Conservation (phyloP, 305 asterid species). For the Withania somnifera region DNA sequence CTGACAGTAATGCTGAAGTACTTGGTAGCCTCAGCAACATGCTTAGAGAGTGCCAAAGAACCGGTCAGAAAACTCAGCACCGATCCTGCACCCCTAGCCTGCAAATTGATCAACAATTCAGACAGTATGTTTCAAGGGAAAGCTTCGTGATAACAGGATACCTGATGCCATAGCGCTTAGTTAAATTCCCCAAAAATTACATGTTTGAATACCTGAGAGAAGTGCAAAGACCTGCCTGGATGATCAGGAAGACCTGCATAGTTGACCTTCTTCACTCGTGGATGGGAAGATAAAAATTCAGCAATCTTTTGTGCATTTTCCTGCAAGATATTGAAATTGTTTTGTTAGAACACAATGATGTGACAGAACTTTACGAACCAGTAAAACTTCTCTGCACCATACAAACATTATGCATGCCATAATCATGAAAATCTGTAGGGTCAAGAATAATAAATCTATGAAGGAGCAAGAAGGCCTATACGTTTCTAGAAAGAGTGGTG, state of each 20-base stretch:
- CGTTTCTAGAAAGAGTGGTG: background rate
- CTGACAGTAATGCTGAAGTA: slow-evolving; percentile 91
- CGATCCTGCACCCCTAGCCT: slow-evolving; percentile 96
- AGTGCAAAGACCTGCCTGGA: slow-evolving; percentile 75
- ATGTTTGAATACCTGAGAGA: slow-evolving; percentile 56
- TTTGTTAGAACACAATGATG: background rate
- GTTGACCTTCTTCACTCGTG: slow-evolving; percentile 56
- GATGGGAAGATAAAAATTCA: slow-evolving; percentile 73
- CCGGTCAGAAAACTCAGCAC: slow-evolving; percentile 94
- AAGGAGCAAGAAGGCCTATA: background rate
- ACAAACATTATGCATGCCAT: background rate
- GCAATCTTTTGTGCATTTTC: slow-evolving; percentile 86
- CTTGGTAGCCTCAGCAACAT: slow-evolving; percentile 68
- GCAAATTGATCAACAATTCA: background rate
- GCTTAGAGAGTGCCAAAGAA: slow-evolving; percentile 80
- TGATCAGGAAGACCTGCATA: slow-evolving; percentile 78
- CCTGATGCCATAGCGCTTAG: background rate
- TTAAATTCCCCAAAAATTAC: background rate
- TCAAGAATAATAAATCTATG: background rate
- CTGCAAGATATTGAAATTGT: slow-evolving; percentile 20
- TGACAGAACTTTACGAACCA: background rate
- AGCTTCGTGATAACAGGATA: background rate
- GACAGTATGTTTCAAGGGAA: background rate
- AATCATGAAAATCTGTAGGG: background rate
- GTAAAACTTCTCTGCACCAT: background rate